Evolutionary conservation across 2,329 filamentous ascomycete species (phyloP).

Genomic region (Fusarium pseudoanthophilum): DNA sequence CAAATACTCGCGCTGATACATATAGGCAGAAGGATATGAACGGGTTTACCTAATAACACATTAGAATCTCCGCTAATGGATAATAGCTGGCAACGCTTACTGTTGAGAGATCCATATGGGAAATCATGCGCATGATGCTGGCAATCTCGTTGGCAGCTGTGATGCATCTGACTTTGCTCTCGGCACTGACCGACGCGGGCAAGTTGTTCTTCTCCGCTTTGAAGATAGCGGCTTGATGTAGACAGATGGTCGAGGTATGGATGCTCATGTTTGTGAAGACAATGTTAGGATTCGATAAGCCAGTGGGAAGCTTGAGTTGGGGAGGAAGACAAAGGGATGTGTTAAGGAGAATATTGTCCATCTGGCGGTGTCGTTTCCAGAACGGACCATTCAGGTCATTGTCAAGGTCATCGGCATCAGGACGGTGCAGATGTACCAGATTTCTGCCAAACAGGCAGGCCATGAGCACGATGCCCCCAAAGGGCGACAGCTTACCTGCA

Average conservation of each 20-base stretch:
- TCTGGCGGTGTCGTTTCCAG: slow-evolving; percentile 89
- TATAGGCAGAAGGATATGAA: slow-evolving; percentile 97
- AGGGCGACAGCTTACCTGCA: slow-evolving; percentile 78
- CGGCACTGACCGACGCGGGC: slow-evolving; percentile 79
- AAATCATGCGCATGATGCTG: slow-evolving; percentile 94
- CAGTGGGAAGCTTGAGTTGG: slow-evolving; percentile 80
- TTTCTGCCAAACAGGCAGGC: slow-evolving; percentile 93
- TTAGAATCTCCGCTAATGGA: slow-evolving; percentile 30
- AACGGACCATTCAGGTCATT: slow-evolving; percentile 92
- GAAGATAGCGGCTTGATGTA: slow-evolving; percentile 98
- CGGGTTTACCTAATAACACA: slow-evolving; percentile 79
- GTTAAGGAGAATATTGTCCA: slow-evolving; percentile 92
- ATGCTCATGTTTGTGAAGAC: slow-evolving; percentile 98
- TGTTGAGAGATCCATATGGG: slow-evolving; percentile 83
- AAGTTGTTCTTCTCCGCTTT: slow-evolving; percentile 92
- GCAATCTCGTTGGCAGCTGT: slow-evolving; percentile 94
- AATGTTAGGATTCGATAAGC: slow-evolving; percentile 81
- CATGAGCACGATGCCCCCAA: slow-evolving; percentile 84
- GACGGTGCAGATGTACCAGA: slow-evolving; percentile 88
- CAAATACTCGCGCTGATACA: slow-evolving; percentile 93
- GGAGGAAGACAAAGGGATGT: slow-evolving; percentile 85
- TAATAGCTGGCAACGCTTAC: slow-evolving; percentile 63
- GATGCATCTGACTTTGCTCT: slow-evolving; percentile 93
- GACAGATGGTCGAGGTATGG: slow-evolving; percentile 93
- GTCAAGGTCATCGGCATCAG: slow-evolving; percentile 82